Evolutionary conservation across 192 early-diverging fungal genomes (phyloP).

Genomic region (Entrophospora sp.): DNA sequence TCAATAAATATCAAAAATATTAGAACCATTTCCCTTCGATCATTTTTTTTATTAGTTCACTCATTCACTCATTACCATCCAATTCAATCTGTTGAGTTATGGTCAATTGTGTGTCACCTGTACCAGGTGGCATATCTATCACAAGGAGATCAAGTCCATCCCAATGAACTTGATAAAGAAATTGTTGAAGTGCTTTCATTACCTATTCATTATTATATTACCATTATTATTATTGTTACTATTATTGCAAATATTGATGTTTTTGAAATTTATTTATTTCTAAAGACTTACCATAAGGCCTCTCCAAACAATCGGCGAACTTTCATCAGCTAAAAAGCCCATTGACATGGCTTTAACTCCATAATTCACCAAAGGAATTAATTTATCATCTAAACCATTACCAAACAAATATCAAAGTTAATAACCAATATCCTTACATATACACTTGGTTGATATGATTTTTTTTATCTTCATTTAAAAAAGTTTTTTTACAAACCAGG

Average conservation of each 20-base stretch:
- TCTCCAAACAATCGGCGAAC: constrained; percentile 77
- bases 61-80: constrained; percentile 30
- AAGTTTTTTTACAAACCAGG: too few species aligned
- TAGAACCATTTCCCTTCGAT: too few species aligned
- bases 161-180: constrained; percentile 82
- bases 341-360: constrained; percentile 88
- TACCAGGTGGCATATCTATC: constrained; percentile 89
- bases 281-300: constrained; percentile 69
- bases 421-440: too few species aligned
- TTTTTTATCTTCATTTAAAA: too few species aligned
- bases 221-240: too few species aligned
- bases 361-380: constrained; percentile 74
- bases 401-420: too few species aligned
- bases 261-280: too few species aligned
- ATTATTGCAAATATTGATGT: too few species aligned
- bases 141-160: constrained; percentile 64
- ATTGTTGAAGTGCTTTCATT: constrained; percentile 85
- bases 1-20: background rate
- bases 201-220: constrained; percentile 41
- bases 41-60: too few species aligned
- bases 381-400: constrained; percentile 27
- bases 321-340: constrained; percentile 74
- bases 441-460: too few species aligned
- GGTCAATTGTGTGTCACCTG: constrained; percentile 82
- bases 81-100: constrained; percentile 70